Conservation (phyloP, 2,329 filamentous ascomycete species). For the Passalora sequoiae region DNA sequence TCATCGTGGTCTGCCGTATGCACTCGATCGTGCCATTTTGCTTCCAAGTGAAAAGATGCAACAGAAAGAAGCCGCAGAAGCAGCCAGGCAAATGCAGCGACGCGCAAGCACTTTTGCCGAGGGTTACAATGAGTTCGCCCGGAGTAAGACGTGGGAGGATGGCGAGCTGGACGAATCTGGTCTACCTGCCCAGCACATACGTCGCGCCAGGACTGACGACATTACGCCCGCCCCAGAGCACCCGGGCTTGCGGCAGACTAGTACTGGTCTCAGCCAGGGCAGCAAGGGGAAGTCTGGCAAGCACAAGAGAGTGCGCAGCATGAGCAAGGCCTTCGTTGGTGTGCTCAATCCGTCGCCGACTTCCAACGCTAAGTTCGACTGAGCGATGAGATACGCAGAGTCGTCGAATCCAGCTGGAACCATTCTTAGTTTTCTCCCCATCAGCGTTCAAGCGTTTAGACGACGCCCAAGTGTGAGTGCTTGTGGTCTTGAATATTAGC, state of each 20-base stretch:
- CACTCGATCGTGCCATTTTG: conserved; percentile 65
- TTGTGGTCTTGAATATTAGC: too few species aligned
- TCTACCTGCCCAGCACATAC: conserved; percentile 24
- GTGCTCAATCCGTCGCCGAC: conserved; percentile 29
- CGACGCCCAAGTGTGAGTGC: too few species aligned
- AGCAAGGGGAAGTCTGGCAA: conserved; percentile 3
- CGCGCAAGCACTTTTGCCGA: conserved; percentile 26
- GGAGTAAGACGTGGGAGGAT: conserved; percentile 22
- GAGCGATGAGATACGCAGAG: too few species aligned
- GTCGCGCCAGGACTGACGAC: conserved; percentile 17
- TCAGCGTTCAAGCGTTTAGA: too few species aligned
- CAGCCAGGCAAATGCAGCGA: conserved; percentile 31
- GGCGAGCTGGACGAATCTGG: conserved; percentile 28
- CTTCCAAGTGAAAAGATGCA: conserved; percentile 62
- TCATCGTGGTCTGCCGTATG: conserved; percentile 60
- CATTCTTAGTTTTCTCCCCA: too few species aligned
- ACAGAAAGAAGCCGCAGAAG: conserved; percentile 50
- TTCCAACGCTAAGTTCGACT: conserved; percentile 24
- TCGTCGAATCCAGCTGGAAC: too few species aligned
- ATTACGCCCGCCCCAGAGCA: conserved; percentile 16
- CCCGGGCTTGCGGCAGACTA: conserved; percentile 11
- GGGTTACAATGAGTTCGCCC: conserved; percentile 10
- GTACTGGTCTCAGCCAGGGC: conserved; percentile 13
- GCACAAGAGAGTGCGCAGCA: conserved; percentile 20
- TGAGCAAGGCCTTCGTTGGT: conserved; percentile 25